Evolutionary conservation across 1,284 basidiomycete genomes (phyloP), one percentile per base, ranked within the genome.

Genomic region (Austroboletus rostrupii): DNA sequence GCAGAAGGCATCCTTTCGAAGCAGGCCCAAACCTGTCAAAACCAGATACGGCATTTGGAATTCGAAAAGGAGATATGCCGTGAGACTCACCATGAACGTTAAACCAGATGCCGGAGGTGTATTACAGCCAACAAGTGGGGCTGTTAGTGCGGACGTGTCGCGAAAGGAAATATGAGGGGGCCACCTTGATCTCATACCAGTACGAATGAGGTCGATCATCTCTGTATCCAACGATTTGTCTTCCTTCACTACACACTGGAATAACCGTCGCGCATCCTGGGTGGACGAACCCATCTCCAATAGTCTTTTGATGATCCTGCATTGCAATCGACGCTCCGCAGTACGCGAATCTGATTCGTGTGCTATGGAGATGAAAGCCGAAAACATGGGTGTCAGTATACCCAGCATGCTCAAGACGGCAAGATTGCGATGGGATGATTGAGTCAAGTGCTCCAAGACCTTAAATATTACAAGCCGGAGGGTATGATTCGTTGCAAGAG

Each of bases 251-350:
- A 75, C 74, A n/a, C 70, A 72, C 53, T 82, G 79, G 50, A 91
- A 81, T 45, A 90, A 75, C 13, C 62, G 58, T 42, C 82, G 70
- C 17, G 79, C 78, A 33, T 87, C 82, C 10, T 72, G 66, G 0
- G 83, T 80, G 3, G 76, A 79, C 0, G 81, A 76, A 2, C 88
- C 86, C 70, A 90, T 79, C 53, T 90, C 87, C 19, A 89, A 67
- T 21, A 90, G 62, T 13, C 78, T 73, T 45, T 79, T 73, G 23
- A 88, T 63, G 0, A 90, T 69, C 61, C 81, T 85, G 58, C 79
- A 77, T 31, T 84, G 65, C 3, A 80, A 61, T 37, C 76, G 72
- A 23, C 78, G 75, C 61, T 86, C 81, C 48, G 42, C 48, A 17
- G 50, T 46, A 26, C 46, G 36, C 6, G 42, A 21, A 14, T 28